These are phyloP conservation scores for Calocybe cyanea DNA, from an alignment of 768 basidiomycete species.

Conservation along the genomic window DNA sequence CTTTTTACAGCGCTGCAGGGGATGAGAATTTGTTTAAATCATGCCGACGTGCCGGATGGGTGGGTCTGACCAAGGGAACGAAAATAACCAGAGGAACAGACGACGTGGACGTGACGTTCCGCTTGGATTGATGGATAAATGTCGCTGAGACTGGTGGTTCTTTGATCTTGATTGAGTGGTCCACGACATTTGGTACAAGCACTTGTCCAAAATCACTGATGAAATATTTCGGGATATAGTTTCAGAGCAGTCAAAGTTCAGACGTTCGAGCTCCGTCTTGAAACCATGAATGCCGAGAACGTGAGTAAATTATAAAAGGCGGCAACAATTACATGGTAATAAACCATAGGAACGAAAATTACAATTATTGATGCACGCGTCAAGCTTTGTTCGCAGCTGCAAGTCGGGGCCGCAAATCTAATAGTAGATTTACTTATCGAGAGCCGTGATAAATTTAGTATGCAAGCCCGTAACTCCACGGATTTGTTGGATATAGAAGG, in stretches of 20 bases:
- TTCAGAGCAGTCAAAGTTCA: too few species aligned
- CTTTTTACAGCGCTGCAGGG: too few species aligned
- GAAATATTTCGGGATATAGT: too few species aligned
- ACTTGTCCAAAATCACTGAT: too few species aligned
- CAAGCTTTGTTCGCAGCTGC: not conserved
- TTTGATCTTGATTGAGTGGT: constrained; percentile 4
- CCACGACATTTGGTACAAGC: too few species aligned
- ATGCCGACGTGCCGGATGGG: not conserved
- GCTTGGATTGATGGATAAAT: constrained; percentile 12
- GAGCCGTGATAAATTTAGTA: constrained; percentile 1
- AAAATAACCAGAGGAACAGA: not conserved
- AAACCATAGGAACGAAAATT: too few species aligned
- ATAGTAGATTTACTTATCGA: constrained; percentile 1
- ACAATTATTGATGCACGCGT: not conserved
- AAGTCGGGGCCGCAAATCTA: constrained; percentile 8
- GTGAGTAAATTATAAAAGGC: too few species aligned
- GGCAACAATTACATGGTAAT: too few species aligned
- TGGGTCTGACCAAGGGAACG: not conserved
- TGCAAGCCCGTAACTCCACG: not conserved
- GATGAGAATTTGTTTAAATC: too few species aligned
- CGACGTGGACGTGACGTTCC: constrained; percentile 3
- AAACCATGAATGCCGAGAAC: too few species aligned
- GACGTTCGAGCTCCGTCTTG: too few species aligned
- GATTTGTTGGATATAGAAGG: not conserved
- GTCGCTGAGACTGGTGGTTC: constrained; percentile 2